Base-by-base conservation (phyloP, 1,139 yeast species). In the Saccharomyces uvarum region DNA sequence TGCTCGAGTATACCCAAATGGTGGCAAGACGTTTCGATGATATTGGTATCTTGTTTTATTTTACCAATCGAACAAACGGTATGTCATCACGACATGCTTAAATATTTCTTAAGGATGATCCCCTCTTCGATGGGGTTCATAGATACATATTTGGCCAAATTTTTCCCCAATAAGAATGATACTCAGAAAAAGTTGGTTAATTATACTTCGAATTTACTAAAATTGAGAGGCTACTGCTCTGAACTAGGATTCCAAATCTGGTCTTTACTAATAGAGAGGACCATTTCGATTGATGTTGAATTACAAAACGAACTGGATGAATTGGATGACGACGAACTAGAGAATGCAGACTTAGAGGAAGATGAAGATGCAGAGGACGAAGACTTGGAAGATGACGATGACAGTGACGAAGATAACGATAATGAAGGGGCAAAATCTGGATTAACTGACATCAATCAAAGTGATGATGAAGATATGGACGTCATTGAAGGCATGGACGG, bases 241-340 rank as follows among this genome's bases (percentile, higher is more conserved):
- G 97, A 89, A 62, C 74, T 89, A 59, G 81, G 83, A 61, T 79
- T 80, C 61, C 81, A 82, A 54, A 77, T 88, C 6, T 91, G 97
- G 97, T 85, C 86, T 29, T 72, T 88, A 56, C 77, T 91, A 24
- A 75, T 89, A 48, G 97, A 91, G 69, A 81, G 83, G 60, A 79
- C 88, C 54, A 89, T 93, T 57, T 88, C 89, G 62, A 75, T 93
- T 49, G 99, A 93, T 71, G 97, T 91, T n/a, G 98, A 90, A 70
- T 75, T 91, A 57, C 97, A 89, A 66, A 90, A 88, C 64, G 95
- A 87, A 64, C 72, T 88, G 58, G 96, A 88, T 61, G 96, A 88
- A 60, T 75, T 86, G 54, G 96, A 88, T 65, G 96, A 88, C 42
- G 85, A 78, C 24, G 79, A 77, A 3, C 81, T 78, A 4, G 78